phyloP scores from a whole-genome alignment of 192 early-diverging fungal genomes.

The Paraglomus brasilianum region DNA sequence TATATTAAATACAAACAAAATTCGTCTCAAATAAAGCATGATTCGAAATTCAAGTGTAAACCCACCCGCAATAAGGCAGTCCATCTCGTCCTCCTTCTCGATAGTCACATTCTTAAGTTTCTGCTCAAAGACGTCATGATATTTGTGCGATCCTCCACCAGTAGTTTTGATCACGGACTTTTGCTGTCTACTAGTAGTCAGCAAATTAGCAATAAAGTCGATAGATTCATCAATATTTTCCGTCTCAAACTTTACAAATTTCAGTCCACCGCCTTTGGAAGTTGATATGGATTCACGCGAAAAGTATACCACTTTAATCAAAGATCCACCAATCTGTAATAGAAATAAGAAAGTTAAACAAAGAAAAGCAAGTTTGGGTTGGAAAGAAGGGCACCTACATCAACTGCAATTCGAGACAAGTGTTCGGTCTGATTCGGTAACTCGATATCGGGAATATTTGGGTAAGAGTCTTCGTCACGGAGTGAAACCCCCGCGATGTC shows the following conservation, averaged over 20 bases:
- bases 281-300: conserved; percentile 39
- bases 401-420: conserved; percentile 87
- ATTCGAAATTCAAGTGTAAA: neutral
- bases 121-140: conserved; percentile 62
- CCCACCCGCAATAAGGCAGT: conserved; percentile 71
- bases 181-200: conserved; percentile 42
- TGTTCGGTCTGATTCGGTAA: conserved; percentile 84
- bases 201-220: conserved; percentile 70
- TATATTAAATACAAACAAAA: neutral
- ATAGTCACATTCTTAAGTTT: conserved; percentile 67
- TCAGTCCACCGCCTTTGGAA: conserved; percentile 81
- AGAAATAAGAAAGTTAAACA: conserved; percentile 12
- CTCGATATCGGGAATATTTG: conserved; percentile 74
- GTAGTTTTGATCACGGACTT: conserved; percentile 76
- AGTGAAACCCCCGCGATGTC: conserved; percentile 53
- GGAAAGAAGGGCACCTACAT: conserved; percentile 53
- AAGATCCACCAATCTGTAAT: conserved; percentile 67
- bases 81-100: conserved; percentile 93
- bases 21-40: neutral
- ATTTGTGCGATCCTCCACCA: conserved; percentile 86
- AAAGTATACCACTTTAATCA: conserved; percentile 76
- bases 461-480: conserved; percentile 52
- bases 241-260: conserved; percentile 94
- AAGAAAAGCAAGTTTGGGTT: neutral
- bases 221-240: conserved; percentile 88